Conservation (phyloP, 441 rosid genomes). For the Syzygium syzygioides region DNA sequence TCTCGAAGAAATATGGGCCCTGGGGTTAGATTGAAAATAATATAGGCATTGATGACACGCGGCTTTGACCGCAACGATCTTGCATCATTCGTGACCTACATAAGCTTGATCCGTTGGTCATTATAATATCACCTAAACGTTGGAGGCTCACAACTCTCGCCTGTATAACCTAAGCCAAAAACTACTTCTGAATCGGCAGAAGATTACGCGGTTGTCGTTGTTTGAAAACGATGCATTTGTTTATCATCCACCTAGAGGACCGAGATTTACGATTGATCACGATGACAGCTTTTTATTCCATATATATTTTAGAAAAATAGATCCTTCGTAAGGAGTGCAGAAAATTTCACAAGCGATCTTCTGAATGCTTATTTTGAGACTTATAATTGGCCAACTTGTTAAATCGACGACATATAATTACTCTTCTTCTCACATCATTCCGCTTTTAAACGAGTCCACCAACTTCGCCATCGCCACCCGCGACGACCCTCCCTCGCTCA, state of each 20-base stretch:
- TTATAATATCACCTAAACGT: too few relatives aligned
- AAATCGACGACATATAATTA: background rate
- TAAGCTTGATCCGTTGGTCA: too few relatives aligned
- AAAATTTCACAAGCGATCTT: background rate
- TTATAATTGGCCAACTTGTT: background rate
- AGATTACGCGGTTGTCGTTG: too few relatives aligned
- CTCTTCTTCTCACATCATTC: background rate
- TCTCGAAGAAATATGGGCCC: background rate
- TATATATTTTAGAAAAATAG: background rate
- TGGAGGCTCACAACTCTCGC: too few relatives aligned
- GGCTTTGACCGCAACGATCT: too few relatives aligned
- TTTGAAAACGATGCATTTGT: too few relatives aligned
- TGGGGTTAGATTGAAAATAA: too few relatives aligned
- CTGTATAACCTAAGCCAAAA: too few relatives aligned
- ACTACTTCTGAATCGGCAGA: too few relatives aligned
- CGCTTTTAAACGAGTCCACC: slow-evolving; percentile 8
- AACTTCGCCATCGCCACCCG: slow-evolving; percentile 10
- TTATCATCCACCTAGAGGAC: background rate
- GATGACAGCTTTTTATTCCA: background rate
- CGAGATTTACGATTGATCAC: background rate
- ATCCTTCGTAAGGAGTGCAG: background rate
- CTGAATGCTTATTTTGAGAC: background rate
- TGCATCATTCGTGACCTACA: too few relatives aligned
- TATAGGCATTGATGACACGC: too few relatives aligned
- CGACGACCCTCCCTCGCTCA: slow-evolving; percentile 21